Evolutionary conservation across 768 basidiomycete genomes (phyloP), one percentile per base, ranked within the genome.

Genomic region (Phaeolepiota aurea): DNA sequence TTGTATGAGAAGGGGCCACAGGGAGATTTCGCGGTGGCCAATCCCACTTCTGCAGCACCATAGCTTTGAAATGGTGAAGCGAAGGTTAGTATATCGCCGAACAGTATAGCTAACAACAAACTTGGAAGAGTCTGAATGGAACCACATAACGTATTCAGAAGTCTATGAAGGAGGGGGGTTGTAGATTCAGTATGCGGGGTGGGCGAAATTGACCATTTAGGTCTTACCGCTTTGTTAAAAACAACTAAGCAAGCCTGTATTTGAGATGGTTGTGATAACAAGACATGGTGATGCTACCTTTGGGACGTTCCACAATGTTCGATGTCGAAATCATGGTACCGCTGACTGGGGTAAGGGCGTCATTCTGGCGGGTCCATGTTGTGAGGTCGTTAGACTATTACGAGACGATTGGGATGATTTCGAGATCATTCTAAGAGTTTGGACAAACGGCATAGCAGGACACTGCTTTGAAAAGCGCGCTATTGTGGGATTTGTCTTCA

Each of bases 131-230:
- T 81, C 78, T 5, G 75, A 77, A 54, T 81, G 78, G 62, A 81
- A 81, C 78, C 78, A 81, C 77, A 81, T 77, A 15, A 79, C 78
- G 51, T 78, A 79, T 62, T 78, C 74, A 4, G 62, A 62, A 48
- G 71, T 78, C 76, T 79, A 40, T 13, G n/a, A 9, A n/a, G n/a
- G n/a, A n/a, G n/a, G n/a, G n/a, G n/a, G n/a, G n/a, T n/a, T n/a
- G n/a, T n/a, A n/a, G n/a, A n/a, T n/a, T n/a, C n/a, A n/a, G n/a
- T n/a, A 15, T 14, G 13, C 5, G 10, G 19, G 23, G 4, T 20
- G 13, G 32, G 1, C 15, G n/a, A 23, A 28, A 31, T 15, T 10
- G 11, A 7, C 25, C 11, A 40, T n/a, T 2, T 31, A 20, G 9
- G 14, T 42, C 7, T 34, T 15, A 74, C 76, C 50, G 62, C 64